Base-by-base conservation (phyloP, 1,284 basidiomycete species). In the Ceratobasidium sp. region DNA sequence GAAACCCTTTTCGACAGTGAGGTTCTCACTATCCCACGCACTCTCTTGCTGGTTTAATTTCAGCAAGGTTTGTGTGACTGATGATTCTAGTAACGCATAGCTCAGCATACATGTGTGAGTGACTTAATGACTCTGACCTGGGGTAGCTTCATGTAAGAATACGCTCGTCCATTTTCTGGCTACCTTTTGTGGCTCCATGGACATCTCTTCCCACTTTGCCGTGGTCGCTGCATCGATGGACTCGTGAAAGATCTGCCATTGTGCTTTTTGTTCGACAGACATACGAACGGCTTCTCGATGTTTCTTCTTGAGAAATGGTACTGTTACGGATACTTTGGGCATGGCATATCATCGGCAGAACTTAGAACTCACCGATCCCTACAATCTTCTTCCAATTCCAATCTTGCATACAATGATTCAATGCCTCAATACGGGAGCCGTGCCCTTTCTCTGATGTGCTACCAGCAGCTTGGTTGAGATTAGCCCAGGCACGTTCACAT, bases 341-440 rank as follows among this genome's bases (percentile, higher is more conserved):
- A 24, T 4, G 19, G 4, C 19, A 2, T 44, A 44, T 17, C 11
- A 22, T 19, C 27, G 8, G 19, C 14, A 36, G 29, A 45, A 19
- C 33, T n/a, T 19, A 8, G n/a, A 3, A 62, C 59, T 17, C 11
- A 72, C 67, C 29, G 9, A 48, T 22, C 0, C 5, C 15, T 14
- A 29, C 50, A 7, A 29, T 47, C 44, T 60, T 59, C 29, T 45
- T n/a, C 27, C 27, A 59, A 33, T 72, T 72, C 67, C 67, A 72
- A 22, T 72, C 44, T 3, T 31, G 44, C 22, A 72, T 60, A 14
- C 59, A 22, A 17, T 72, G n/a, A 50, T 72, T 60, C 15, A 72
- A 1, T 1, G 27, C 1, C 2, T 72, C 67, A 1, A 19, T 24
- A 0, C 67, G n/a, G 1, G 57, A 45, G 1, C 67, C 67, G 2